A percentile compares a stretch with the other conserved stretches of the same genome.
These are phyloP conservation scores for Neonectria ditissima DNA, from an alignment of 2,329 filamentous ascomycete genomes.

Conservation along the genomic window DNA sequence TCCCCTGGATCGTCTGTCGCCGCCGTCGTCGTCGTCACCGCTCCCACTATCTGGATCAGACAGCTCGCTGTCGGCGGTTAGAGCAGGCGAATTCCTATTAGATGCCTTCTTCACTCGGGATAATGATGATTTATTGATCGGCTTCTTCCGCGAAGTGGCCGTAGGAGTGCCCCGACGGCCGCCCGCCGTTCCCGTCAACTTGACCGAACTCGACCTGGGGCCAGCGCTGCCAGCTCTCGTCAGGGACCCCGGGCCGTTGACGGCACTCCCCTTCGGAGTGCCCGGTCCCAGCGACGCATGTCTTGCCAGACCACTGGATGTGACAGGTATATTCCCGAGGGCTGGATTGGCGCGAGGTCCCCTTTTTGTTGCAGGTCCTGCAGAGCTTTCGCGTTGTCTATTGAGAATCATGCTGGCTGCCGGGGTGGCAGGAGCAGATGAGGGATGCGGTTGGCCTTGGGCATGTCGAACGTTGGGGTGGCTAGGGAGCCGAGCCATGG, in stretches of 20 bases:
- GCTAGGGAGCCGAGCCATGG: slow-evolving; percentile 57
- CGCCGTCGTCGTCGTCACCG: slow-evolving; percentile 62
- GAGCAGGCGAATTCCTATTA: slow-evolving; percentile 71
- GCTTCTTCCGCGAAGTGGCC: slow-evolving; percentile 60
- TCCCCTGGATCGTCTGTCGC: slow-evolving; percentile 49
- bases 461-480: slow-evolving; percentile 61
- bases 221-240: slow-evolving; percentile 70
- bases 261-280: slow-evolving; percentile 63
- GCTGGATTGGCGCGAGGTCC: slow-evolving; percentile 62
- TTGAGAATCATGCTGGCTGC: slow-evolving; percentile 71
- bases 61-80: slow-evolving; percentile 72
- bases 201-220: slow-evolving; percentile 63
- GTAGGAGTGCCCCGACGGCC: slow-evolving; percentile 64
- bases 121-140: slow-evolving; percentile 68
- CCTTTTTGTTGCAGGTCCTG: slow-evolving; percentile 69
- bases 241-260: slow-evolving; percentile 49
- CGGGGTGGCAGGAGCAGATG: slow-evolving; percentile 70
- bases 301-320: slow-evolving; percentile 70
- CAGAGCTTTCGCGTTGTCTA: slow-evolving; percentile 69
- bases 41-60: slow-evolving; percentile 71
- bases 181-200: slow-evolving; percentile 53
- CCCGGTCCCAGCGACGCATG: slow-evolving; percentile 73
- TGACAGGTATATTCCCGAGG: slow-evolving; percentile 60
- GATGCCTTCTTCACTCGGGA: slow-evolving; percentile 71
- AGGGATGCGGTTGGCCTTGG: slow-evolving; percentile 63